Conservation (phyloP, 108 stramenopile genomes). For the Cylindrotheca fusiformis region DNA sequence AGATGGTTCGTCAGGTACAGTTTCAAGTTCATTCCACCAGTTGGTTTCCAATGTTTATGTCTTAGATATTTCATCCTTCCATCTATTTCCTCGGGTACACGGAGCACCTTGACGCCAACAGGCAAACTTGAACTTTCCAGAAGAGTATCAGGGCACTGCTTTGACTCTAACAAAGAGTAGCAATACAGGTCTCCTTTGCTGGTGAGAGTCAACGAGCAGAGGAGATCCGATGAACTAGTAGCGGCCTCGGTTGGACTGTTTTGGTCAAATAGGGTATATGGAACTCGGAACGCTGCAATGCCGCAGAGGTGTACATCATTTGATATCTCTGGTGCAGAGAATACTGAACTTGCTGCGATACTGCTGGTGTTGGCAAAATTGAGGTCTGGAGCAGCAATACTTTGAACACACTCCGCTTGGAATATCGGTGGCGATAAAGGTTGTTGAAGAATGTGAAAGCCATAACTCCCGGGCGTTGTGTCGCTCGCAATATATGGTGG, state of each 20-base stretch:
- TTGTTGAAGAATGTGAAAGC: constrained; percentile 53
- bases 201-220: constrained; percentile 55
- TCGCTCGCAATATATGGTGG: constrained; percentile 42
- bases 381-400: constrained; percentile 30
- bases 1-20: constrained; percentile 26
- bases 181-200: constrained; percentile 69
- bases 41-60: constrained; percentile 30
- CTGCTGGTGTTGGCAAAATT: constrained; percentile 26
- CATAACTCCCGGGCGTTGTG: constrained; percentile 38
- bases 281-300: constrained; percentile 36
- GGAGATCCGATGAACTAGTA: constrained; percentile 8
- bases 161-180: constrained; percentile 48
- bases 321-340: constrained; percentile 53
- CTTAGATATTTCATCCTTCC: constrained; percentile 12
- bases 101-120: constrained; percentile 43
- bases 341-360: constrained; percentile 46
- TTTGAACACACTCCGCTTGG: constrained; percentile 58
- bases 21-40: constrained; percentile 31
- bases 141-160: not conserved
- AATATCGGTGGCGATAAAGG: constrained; percentile 48
- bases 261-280: constrained; percentile 5
- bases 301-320: constrained; percentile 51
- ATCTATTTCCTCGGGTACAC: constrained; percentile 27
- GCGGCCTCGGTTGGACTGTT: not conserved
- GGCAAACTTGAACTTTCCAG: constrained; percentile 39